Evolutionary conservation across 2,329 filamentous ascomycete genomes (phyloP), one percentile per base, ranked within the genome.

Genomic region (Botrytis fabae): DNA sequence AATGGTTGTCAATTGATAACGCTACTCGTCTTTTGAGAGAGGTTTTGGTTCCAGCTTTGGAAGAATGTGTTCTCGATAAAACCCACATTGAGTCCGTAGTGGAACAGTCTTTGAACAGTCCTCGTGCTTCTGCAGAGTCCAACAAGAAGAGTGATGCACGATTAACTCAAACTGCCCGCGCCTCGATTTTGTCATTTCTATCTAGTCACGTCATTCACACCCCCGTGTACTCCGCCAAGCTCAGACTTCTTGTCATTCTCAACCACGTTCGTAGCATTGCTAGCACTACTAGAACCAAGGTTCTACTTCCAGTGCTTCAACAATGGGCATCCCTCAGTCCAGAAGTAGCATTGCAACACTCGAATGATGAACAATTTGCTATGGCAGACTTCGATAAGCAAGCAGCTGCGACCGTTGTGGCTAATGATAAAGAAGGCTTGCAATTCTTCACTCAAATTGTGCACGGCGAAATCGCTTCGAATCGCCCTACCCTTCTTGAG

Each of bases 1-100:
- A 87, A 63, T 89, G 88, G 85, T 84, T 97, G 71, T 82, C 87
- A 5, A 79, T 83, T 0, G 86, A 90, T 38, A 86, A 91, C 71
- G 84, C 84, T 2, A 83, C 86, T 61, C 90, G 88, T 73, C 82
- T 97, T 32, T 79, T 96, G 0, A 86, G 89, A 32, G 85, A 88
- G 32, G 85, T 92, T 54, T 82, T 98, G n/a, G 81, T 93, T 32
- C 93, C 93, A 0, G 88, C 87, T 2, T 83, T 97, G 16, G 95
- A 98, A 82, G 96, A 98, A 82, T 97, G 92, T 78, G 86, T 95
- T 5, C 88, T 98, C 76, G 94, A 98, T 79, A 84, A 89, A 6
- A 88, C 87, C 42, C 91, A 96, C 74, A 86, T 97, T 62, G 84
- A 87, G 40, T 88, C 88, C 32, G 86, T 91, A 3, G 81, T 97